phyloP scores from a whole-genome alignment of 2,329 filamentous ascomycete genomes.

The Capronia americana region DNA sequence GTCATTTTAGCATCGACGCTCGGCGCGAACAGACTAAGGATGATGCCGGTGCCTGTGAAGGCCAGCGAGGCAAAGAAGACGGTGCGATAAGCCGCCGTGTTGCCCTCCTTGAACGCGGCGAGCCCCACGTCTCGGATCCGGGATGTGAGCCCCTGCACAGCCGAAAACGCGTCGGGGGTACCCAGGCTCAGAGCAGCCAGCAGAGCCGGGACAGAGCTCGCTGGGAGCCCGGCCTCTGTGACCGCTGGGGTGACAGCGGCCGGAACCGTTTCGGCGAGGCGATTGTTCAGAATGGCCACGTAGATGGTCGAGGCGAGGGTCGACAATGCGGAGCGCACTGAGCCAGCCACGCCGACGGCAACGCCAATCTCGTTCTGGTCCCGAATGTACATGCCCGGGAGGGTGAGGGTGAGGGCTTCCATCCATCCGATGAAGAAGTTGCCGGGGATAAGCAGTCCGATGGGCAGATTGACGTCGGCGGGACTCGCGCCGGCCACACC shows the following conservation, averaged over 20 bases:
- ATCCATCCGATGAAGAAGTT: background rate
- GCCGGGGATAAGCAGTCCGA: slow-evolving; percentile 14
- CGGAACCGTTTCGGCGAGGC: slow-evolving; percentile 5
- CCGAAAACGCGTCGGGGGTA: background rate
- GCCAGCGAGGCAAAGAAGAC: slow-evolving; percentile 6
- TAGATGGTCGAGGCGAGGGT: slow-evolving; percentile 7
- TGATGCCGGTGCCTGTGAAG: background rate
- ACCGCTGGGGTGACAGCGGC: background rate
- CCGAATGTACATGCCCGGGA: slow-evolving; percentile 4
- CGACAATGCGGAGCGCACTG: background rate
- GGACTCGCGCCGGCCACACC: background rate
- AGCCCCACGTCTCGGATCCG: background rate
- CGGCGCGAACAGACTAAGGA: background rate
- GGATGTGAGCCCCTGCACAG: background rate
- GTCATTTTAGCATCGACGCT: background rate
- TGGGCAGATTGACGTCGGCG: background rate
- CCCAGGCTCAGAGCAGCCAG: background rate
- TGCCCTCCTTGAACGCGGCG: background rate
- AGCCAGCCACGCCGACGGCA: slow-evolving; percentile 16
- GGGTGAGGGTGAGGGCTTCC: slow-evolving; percentile 6
- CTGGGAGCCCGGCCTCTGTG: background rate
- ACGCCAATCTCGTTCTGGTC: slow-evolving; percentile 21
- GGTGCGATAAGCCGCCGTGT: background rate
- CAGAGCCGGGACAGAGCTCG: background rate
- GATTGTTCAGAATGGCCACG: slow-evolving; percentile 16